Evolutionary conservation across 1,139 yeast species (phyloP), one percentile per base, ranked within the genome.

Genomic region (Pneumocystis oryctolagi): DNA sequence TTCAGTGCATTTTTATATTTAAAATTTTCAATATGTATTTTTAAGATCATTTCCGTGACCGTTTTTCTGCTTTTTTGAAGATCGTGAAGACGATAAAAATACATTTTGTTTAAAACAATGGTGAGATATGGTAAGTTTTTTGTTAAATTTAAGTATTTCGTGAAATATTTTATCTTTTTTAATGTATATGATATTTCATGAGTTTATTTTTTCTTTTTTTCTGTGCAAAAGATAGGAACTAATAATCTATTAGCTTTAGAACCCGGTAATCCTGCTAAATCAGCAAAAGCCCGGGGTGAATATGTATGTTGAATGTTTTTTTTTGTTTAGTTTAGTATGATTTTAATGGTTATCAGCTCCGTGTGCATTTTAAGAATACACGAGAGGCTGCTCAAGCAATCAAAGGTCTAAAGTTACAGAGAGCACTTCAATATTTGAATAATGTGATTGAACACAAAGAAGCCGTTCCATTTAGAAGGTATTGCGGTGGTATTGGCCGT

Each of bases 341-440:
- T 5, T 9, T 25, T 47, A 14, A 47, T 25, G 14, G 31, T 25
- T 25, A 97, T 69, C 89, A 89, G 90, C 85, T 92, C 81, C 92
- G 98, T 83, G 97, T 89, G 74, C 94, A 98, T 73, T 92, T 81
- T 96, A 92, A 92, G 90, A 92, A 92, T 95, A 92, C 98, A 82
- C 89, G 96, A 80, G 98, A 92, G 82, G 87, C 97, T 73, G 97
- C 95, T 73, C 95, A 87, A 81, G 97, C 98, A 79, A 84, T 92
- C 80, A 84, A 82, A 79, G 98, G 98, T 74, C 89, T 97, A 97
- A 87, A 89, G 80, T 83, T 92, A 78, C 85, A 87, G 80, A 90
- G 80, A 82, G 99, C 99, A 76, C 89, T 89, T 80, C 80, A 83
- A 77, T 94, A 92, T 89, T 87, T 92, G 77, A 89, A 85, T 74